These are phyloP conservation scores for Neurospora intermedia DNA, from an alignment of 495 filamentous ascomycete genomes.

Conservation along the genomic window DNA sequence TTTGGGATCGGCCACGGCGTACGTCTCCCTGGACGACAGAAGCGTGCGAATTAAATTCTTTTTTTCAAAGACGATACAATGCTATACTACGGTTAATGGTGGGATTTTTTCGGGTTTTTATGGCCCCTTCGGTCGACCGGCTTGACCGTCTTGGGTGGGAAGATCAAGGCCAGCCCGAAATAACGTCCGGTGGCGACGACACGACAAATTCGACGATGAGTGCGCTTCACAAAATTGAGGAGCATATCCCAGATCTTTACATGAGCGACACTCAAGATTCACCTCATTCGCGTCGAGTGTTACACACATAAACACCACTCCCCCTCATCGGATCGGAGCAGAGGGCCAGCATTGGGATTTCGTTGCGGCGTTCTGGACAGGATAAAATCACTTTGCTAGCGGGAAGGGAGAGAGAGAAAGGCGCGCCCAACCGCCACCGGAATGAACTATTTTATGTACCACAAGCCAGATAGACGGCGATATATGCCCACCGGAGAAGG, in stretches of 20 bases:
- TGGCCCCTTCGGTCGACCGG: not conserved
- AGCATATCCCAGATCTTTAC: not conserved
- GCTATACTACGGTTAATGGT: not conserved
- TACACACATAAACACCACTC: not conserved
- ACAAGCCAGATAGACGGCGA: not conserved
- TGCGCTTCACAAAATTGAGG: not conserved
- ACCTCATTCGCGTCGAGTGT: not conserved
- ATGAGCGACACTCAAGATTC: not conserved
- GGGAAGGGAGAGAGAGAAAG: not conserved
- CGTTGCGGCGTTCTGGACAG: not conserved
- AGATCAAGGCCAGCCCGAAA: not conserved
- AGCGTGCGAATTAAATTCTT: not conserved
- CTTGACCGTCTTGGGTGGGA: not conserved
- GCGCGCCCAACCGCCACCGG: not conserved
- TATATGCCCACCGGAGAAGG: not conserved
- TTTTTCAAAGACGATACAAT: not conserved
- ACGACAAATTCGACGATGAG: not conserved
- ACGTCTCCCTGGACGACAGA: not conserved
- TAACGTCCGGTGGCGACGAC: not conserved
- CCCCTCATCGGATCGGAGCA: not conserved
- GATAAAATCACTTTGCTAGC: not conserved
- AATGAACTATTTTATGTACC: not conserved
- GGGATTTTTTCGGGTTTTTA: not conserved
- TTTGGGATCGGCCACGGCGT: not conserved
- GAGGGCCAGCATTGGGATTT: not conserved